Base-by-base conservation (phyloP, 2,329 filamentous ascomycete genomes). In the Penicillium sp. region DNA sequence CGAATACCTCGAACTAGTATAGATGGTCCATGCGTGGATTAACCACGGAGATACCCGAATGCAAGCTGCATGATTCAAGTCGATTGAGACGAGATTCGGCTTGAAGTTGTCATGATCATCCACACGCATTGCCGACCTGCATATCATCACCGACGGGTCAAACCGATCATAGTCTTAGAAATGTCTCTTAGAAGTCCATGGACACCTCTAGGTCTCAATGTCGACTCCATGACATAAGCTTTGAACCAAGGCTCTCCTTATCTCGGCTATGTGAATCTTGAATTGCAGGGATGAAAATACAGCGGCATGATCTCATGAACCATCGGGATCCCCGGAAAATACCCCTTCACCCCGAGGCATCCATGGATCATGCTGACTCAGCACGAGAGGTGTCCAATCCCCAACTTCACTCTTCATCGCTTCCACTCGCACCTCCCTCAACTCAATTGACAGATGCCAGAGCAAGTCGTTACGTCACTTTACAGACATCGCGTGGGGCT, bases 391-490 rank as follows among this genome's bases (percentile, higher is more conserved):
- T n/a, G 5, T 5, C 18, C 18, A 22, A 22, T 22, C 18, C n/a
- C 22, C 27, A 23, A 8, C 17, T 25, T 26, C 10, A 22, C 11
- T 16, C 4, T 9, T 6, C 29, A 5, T 16, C 13, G 5, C 29
- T 10, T 13, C 29, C 13, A n/a, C n/a, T 13, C 13, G 16, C 17
- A n/a, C n/a, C n/a, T 32, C 30, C 6, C 20, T 30, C 12, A 30
- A 15, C 16, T 30, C 29, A 15, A 17, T 31, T 6, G 11, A 6
- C 14, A 31, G n/a, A 31, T 30, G 2, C 27, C 16, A 14, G 13
- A 13, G 7, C 7, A 33, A 47, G 46, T 49, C 43, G 44, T 44
- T 47, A 47, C 46, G 46, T 49, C 46, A 48, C 37, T 15, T 32
- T 9, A 5, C 23, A 30, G 7, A 18, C 13, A 8, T 30, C 17